Conservation (phyloP, 345 rosid genomes). For the Hevea brasiliensis region DNA sequence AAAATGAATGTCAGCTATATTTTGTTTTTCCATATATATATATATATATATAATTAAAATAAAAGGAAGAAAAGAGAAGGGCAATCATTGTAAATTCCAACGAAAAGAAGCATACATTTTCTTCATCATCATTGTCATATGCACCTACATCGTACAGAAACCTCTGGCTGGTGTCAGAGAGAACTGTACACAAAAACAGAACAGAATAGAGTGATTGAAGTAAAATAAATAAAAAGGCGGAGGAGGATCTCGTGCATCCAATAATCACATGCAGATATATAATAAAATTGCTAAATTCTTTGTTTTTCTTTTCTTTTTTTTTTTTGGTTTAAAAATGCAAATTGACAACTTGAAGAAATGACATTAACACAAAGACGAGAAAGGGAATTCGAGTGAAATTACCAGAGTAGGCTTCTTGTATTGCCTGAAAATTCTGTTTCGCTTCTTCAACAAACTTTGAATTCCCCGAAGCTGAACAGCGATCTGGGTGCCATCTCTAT, state of each 20-base stretch:
- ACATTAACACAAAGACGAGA: background rate
- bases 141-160: slow-evolving; percentile 88
- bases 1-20: too few relatives aligned
- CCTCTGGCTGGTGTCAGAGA: slow-evolving; percentile 84
- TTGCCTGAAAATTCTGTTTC: slow-evolving; percentile 79
- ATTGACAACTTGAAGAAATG: background rate
- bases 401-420: slow-evolving; percentile 94
- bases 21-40: too few relatives aligned
- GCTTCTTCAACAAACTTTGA: slow-evolving; percentile 75
- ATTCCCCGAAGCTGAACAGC: slow-evolving; percentile 71
- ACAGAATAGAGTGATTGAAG: background rate
- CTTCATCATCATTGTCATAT: slow-evolving; percentile 76
- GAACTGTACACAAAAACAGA: slow-evolving; percentile 45
- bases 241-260: too few relatives aligned
- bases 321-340: background rate
- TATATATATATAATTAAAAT: too few relatives aligned
- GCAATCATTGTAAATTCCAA: background rate
- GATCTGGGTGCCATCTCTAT: slow-evolving; percentile 99
- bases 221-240: too few relatives aligned
- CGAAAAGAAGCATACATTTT: slow-evolving; percentile 42
- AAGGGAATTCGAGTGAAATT: slow-evolving; percentile 12
- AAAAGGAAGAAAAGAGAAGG: background rate
- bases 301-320: too few relatives aligned
- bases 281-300: too few relatives aligned
- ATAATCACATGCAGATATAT: too few relatives aligned